Percentiles rank a stretch among this genome's conserved stretches.
phyloP scores from a whole-genome alignment of 805 yeast species.

The Lachancea nothofagi region DNA sequence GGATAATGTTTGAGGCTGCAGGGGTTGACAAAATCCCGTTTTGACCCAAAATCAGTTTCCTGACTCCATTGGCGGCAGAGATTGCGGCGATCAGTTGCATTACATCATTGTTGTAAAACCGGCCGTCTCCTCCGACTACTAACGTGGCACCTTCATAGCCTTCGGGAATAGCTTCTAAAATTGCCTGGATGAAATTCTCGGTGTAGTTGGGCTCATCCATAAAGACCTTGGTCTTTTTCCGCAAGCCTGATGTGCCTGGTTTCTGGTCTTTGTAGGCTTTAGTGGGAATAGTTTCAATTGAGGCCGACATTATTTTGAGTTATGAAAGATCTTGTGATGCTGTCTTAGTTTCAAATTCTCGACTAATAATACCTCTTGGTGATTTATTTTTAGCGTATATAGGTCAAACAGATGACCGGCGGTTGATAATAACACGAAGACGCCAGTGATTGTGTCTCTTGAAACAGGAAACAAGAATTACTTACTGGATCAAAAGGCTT shows the following conservation, averaged over 20 bases:
- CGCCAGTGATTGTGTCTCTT: too few species aligned
- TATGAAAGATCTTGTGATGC: neutral
- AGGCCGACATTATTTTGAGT: constrained; percentile 20
- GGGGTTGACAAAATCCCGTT: constrained; percentile 90
- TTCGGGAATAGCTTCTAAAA: constrained; percentile 83
- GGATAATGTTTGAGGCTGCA: constrained; percentile 89
- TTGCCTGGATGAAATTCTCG: constrained; percentile 89
- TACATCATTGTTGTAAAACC: constrained; percentile 79
- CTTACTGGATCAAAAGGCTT: too few species aligned
- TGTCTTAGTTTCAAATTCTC: too few species aligned
- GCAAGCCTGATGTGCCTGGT: constrained; percentile 96
- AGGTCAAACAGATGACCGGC: too few species aligned
- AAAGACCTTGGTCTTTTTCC: constrained; percentile 86
- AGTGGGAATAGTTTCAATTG: constrained; percentile 45
- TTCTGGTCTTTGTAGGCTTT: constrained; percentile 83
- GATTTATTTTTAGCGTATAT: too few species aligned
- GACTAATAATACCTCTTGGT: too few species aligned
- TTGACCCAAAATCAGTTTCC: constrained; percentile 79
- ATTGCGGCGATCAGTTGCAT: constrained; percentile 77
- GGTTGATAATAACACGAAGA: too few species aligned
- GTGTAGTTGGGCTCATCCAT: constrained; percentile 68
- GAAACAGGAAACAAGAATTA: too few species aligned
- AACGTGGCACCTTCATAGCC: constrained; percentile 68
- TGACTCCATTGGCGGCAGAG: constrained; percentile 88
- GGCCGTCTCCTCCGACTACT: constrained; percentile 96